These are phyloP conservation scores for Arctium minus DNA, from an alignment of 129 eudicot genomes.

Conservation along the genomic window DNA sequence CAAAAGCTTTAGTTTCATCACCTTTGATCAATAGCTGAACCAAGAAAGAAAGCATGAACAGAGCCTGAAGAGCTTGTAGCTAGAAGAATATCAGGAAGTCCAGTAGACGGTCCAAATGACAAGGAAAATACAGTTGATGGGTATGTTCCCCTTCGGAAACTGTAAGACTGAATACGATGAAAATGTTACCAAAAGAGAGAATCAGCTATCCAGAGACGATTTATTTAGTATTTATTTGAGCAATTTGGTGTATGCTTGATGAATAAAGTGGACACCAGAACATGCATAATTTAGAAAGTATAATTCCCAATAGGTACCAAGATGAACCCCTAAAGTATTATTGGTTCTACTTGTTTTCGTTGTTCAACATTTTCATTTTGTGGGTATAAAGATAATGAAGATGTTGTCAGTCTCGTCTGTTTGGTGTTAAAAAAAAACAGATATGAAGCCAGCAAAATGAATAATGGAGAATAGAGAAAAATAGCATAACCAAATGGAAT, in stretches of 20 bases:
- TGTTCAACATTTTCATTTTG: too few relatives aligned
- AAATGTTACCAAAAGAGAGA: conserved; percentile 14
- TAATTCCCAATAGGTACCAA: background rate
- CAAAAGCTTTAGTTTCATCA: conserved; percentile 21
- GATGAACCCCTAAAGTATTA: too few relatives aligned
- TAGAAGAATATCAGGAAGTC: conserved; percentile 79
- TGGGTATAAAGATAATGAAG: too few relatives aligned
- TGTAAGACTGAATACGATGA: conserved; percentile 57
- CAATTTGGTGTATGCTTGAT: background rate
- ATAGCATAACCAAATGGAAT: background rate
- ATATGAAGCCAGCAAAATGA: too few relatives aligned
- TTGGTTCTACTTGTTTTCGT: too few relatives aligned
- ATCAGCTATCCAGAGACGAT: background rate
- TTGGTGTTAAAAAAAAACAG: too few relatives aligned
- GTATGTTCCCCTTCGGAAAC: conserved; percentile 94
- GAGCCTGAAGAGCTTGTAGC: conserved; percentile 97
- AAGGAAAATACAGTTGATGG: conserved; percentile 77
- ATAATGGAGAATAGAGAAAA: background rate
- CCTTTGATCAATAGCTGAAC: conserved; percentile 66
- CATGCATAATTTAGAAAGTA: background rate
- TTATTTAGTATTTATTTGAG: background rate
- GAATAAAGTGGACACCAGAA: background rate
- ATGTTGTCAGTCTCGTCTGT: too few relatives aligned
- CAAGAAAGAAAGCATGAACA: conserved; percentile 68
- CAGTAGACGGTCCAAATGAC: conserved; percentile 77